Evolutionary conservation across 2,329 filamentous ascomycete genomes (phyloP).

Genomic region (Cercospora sojina): DNA sequence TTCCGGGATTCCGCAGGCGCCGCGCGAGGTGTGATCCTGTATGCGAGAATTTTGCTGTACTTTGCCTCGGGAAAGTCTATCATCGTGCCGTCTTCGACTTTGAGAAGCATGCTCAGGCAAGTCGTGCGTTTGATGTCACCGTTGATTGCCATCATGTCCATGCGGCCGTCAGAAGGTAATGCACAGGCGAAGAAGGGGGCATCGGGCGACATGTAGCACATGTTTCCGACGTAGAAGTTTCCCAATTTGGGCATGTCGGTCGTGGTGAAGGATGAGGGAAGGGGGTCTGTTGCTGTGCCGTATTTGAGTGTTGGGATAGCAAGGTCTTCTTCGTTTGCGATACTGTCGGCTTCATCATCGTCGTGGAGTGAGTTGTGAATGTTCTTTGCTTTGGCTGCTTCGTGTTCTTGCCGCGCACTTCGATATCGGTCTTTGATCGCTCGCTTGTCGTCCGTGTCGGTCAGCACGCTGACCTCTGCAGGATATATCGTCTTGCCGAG

Average conservation of each 20-base stretch:
- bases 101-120: slow-evolving; percentile 67
- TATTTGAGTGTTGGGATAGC: slow-evolving; percentile 69
- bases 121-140: slow-evolving; percentile 69
- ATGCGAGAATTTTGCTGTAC: slow-evolving; percentile 84
- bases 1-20: slow-evolving; percentile 16
- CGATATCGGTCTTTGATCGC: slow-evolving; percentile 72
- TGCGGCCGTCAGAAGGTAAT: slow-evolving; percentile 76
- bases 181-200: slow-evolving; percentile 85
- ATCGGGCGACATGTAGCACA: slow-evolving; percentile 86
- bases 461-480: slow-evolving; percentile 81
- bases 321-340: slow-evolving; percentile 27
- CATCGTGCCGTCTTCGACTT: slow-evolving; percentile 70
- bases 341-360: slow-evolving; percentile 10
- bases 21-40: slow-evolving; percentile 69
- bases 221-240: slow-evolving; percentile 93
- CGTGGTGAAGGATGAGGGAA: slow-evolving; percentile 76
- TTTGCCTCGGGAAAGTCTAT: slow-evolving; percentile 76
- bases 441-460: slow-evolving; percentile 74
- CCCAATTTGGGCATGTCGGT: slow-evolving; percentile 74
- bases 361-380: slow-evolving; percentile 15
- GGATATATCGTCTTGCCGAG: slow-evolving; percentile 78
- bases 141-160: slow-evolving; percentile 80
- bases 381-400: slow-evolving; percentile 30
- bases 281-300: slow-evolving; percentile 73
- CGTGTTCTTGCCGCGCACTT: slow-evolving; percentile 29